phyloP scores from a whole-genome alignment of 352 stramenopile species.

The Globisporangium nunn region DNA sequence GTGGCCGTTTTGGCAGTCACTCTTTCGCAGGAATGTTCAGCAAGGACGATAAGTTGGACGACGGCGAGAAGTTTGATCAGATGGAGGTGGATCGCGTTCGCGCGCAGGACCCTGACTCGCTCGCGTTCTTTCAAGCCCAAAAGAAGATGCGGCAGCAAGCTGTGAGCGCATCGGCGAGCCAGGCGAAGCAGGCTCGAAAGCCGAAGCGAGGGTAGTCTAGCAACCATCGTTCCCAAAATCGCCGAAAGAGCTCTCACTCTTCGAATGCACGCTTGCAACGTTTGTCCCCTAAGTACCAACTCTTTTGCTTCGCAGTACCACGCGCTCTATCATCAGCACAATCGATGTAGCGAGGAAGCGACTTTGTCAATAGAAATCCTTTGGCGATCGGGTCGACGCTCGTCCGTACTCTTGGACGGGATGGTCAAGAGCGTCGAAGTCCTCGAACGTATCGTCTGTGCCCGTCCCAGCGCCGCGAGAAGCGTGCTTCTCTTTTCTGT shows the following conservation, averaged over 20 bases:
- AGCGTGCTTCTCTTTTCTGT: constrained; percentile 27
- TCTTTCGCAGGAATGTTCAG: constrained; percentile 14
- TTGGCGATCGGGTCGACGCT: constrained; percentile 1
- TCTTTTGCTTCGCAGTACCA: too few relatives aligned
- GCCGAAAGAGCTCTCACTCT: not conserved
- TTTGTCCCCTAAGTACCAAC: too few relatives aligned
- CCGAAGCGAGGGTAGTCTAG: constrained; percentile 21
- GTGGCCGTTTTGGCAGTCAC: constrained; percentile 6
- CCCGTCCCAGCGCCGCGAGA: not conserved
- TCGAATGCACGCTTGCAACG: not conserved
- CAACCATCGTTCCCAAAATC: not conserved
- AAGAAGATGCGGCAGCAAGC: constrained; percentile 76
- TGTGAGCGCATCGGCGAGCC: not conserved
- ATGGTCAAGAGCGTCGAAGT: constrained; percentile 4
- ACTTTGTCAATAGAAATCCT: constrained; percentile 9
- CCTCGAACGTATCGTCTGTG: constrained; percentile 4
- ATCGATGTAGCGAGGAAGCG: too few relatives aligned
- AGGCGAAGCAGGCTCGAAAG: constrained; percentile 19
- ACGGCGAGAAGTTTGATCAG: constrained; percentile 89
- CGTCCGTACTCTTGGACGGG: not conserved
- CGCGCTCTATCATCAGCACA: too few relatives aligned
- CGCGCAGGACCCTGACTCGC: constrained; percentile 82
- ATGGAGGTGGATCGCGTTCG: constrained; percentile 86
- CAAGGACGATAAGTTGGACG: constrained; percentile 81
- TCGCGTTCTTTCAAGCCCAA: constrained; percentile 90